These are phyloP conservation scores for Chlorella sorokiniana DNA, from an alignment of 139 green algal species.

Conservation along the genomic window DNA sequence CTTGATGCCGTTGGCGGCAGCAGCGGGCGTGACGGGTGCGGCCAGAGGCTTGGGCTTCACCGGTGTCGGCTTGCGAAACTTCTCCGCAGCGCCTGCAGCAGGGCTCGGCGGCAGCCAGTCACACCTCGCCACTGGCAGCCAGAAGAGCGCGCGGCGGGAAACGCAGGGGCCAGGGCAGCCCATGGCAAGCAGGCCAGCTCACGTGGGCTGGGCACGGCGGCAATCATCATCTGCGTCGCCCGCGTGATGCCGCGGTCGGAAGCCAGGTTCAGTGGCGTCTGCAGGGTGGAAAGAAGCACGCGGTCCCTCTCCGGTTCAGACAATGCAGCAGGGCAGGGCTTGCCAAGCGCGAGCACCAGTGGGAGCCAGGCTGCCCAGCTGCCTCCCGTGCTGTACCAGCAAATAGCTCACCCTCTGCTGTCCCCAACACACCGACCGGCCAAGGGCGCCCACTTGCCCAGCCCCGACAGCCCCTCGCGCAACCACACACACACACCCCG, in stretches of 20 bases:
- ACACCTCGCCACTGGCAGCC: background rate
- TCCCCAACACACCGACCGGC: too few species aligned
- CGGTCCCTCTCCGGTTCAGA: too few species aligned
- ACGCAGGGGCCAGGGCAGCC: background rate
- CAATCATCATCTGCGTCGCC: constrained; percentile 10
- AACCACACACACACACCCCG: background rate
- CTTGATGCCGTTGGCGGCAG: too few species aligned
- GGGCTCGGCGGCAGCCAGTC: too few species aligned
- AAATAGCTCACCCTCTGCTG: too few species aligned
- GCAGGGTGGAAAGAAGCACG: background rate
- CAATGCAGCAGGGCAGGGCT: too few species aligned
- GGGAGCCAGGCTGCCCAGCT: too few species aligned
- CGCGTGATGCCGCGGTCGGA: constrained; percentile 8
- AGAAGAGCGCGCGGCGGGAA: background rate
- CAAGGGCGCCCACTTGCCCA: too few species aligned
- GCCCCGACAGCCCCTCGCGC: background rate
- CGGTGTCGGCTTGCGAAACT: background rate
- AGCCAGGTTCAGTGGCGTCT: constrained; percentile 5
- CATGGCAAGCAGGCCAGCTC: background rate
- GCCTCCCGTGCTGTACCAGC: too few species aligned
- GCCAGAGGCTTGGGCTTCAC: background rate
- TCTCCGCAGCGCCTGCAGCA: constrained; percentile 16
- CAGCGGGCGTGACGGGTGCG: too few species aligned
- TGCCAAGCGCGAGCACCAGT: too few species aligned
- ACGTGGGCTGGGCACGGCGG: constrained; percentile 15